Evolutionary conservation across 805 yeast species (phyloP).

Genomic region (Teunomyces cretensis): DNA sequence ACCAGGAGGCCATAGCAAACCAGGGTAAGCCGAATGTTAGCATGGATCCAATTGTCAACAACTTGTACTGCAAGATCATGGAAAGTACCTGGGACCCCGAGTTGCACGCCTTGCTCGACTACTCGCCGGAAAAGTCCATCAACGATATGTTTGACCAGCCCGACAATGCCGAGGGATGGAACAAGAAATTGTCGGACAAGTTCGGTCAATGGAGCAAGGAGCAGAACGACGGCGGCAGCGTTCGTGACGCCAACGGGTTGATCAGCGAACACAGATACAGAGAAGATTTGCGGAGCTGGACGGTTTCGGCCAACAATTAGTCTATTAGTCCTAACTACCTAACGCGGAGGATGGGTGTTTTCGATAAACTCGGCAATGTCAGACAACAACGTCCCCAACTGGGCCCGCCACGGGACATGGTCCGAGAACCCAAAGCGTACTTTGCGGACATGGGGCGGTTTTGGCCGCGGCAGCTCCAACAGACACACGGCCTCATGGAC

Average conservation of each 20-base stretch:
- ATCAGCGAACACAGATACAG: constrained; percentile 37
- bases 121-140: constrained; percentile 66
- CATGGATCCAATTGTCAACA: constrained; percentile 51
- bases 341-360: background rate
- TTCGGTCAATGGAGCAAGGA: constrained; percentile 12
- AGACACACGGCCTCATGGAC: background rate
- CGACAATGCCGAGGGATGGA: constrained; percentile 23
- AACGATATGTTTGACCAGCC: constrained; percentile 75
- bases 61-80: constrained; percentile 52
- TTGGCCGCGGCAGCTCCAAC: background rate
- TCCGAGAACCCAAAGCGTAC: background rate
- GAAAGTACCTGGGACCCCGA: constrained; percentile 63
- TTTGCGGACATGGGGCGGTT: background rate
- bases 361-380: constrained; percentile 6
- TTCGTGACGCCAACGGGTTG: constrained; percentile 34
- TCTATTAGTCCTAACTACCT: background rate
- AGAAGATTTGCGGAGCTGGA: constrained; percentile 46
- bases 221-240: constrained; percentile 14
- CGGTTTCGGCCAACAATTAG: constrained; percentile 11
- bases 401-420: background rate
- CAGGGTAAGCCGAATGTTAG: background rate
- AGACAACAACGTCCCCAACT: constrained; percentile 1
- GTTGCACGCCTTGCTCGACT: constrained; percentile 46
- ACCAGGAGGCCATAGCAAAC: constrained; percentile 3
- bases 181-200: constrained; percentile 12